Base-by-base conservation (phyloP, 2,329 filamentous ascomycete genomes). In the Arthroderma sp. region DNA sequence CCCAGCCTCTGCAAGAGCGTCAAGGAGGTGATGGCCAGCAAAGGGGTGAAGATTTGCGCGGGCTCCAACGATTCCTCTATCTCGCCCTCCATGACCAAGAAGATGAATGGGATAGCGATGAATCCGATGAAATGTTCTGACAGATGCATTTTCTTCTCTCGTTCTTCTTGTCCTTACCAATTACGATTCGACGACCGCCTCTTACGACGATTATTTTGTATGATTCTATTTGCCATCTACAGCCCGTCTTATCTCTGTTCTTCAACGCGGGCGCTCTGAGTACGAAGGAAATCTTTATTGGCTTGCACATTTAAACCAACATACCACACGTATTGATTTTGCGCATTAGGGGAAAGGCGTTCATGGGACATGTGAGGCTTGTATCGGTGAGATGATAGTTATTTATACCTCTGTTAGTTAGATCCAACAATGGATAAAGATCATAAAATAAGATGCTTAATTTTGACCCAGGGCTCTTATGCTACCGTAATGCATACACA, bases 81-180 rank as follows among this genome's bases (percentile, higher is more conserved):
- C 57, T 77, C 45, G 74, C 71, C 4, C 56, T 62, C 45, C 63
- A 70, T 42, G 74, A 77, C 48, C 65, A 70, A 36, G 74, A 77
- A 56, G 74, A 77, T 51, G 74, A 69, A 47, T 77, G 74, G 74
- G 72, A 77, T 50, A 75, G 72, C 49, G 74, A 77, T 54, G 74
- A 76, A 53, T 50, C 77, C 42, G 71, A 73, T 11, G 68, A 69
- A 10, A 42, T 47, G 32, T 50, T 51, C 47, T 38, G 40, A 52
- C 30, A 29, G 31, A 32, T 22, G 15, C 15, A 22, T 22, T 22
- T 22, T 22, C 32, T 9, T 34, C 11, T 2, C 8, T 34, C 32
- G 32, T 9, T 9, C 8, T 34, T 34, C 32, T 34, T 34, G 9
- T 34, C 3, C 32, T 34, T 9, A 34, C 8, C 8, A 34, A 11